Evolutionary conservation across 768 basidiomycete genomes (phyloP), one percentile per base, ranked within the genome.

Genomic region (Hortiboletus flavorubellus): DNA sequence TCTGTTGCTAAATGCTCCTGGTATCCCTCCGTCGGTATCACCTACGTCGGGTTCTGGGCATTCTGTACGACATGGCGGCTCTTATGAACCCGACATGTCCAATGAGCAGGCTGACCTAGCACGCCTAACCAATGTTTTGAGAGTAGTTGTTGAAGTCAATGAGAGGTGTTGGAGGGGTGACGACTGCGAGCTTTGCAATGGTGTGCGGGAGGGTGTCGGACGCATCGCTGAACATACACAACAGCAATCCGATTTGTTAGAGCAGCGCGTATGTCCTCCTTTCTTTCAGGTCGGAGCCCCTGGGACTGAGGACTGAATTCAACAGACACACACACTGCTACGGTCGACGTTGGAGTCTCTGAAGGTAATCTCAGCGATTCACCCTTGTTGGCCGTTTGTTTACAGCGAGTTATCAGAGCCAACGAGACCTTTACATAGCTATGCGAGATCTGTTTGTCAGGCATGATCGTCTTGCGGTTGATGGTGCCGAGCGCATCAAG

Each of bases 401-500:
- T 8, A 68, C 39, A 18, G 23, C 30, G 23, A 52, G 4, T 56
- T 41, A 35, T 42, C 73, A 93, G 84, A 73, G 73, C 44, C 85
- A 97, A 72, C 84, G 91, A 30, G 91, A 95, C 68, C 76, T 98
- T 8, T 95, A 93, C 67, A 76, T 93, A 47, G 87, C 93, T 7
- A 87, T 88, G 66, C 83, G 91, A 37, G 94, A 97, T 63, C 78
- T 96, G 8, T 89, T 95, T 67, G 77, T 86, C 50, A 84, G 94
- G 21, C 88, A 93, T 60, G 93, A 95, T 59, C 84, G 91, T n/a
- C 79, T 95, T 41, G 91, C 93, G 0, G 79, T 85, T 38, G 96
- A 98, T 65, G 85, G 89, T 59, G 91, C 93, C 2, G 93, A 97
- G 54, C 80, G 88, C 35, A 75, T 98, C 54, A 87, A 87, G 72